A percentile compares a stretch with the other conserved stretches of the same genome.
phyloP scores from a whole-genome alignment of 2,329 filamentous ascomycete genomes.

The Exophiala xenobiotica region DNA sequence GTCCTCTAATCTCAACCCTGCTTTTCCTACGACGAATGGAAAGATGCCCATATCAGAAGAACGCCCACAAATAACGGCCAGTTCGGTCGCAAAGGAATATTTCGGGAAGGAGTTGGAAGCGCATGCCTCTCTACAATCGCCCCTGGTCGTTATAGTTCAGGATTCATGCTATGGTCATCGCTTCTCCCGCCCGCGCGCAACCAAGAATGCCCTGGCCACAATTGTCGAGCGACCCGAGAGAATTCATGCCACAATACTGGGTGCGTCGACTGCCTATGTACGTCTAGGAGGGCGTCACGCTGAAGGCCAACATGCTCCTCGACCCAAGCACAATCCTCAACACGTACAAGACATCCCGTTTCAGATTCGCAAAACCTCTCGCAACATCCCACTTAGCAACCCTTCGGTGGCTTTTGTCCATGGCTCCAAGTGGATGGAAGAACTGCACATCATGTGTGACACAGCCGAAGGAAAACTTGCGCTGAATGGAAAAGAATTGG shows the following conservation, averaged over 20 bases:
- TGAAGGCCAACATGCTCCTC: conserved; percentile 66
- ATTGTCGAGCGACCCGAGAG: conserved; percentile 95
- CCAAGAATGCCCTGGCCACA: conserved; percentile 66
- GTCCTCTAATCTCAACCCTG: conserved; percentile 42
- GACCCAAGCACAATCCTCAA: conserved; percentile 46
- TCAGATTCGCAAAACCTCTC: conserved; percentile 75
- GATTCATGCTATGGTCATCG: conserved; percentile 95
- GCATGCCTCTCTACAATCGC: conserved; percentile 54
- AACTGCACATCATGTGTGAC: conserved; percentile 81
- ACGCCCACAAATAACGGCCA: conserved; percentile 49
- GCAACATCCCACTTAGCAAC: conserved; percentile 69
- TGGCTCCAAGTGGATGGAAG: conserved; percentile 88
- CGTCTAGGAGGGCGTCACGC: conserved; percentile 74
- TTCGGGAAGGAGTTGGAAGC: conserved; percentile 68
- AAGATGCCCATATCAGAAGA: conserved; percentile 35
- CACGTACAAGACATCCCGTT: conserved; percentile 57
- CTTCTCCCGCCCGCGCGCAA: conserved; percentile 78
- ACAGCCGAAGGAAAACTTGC: conserved; percentile 75
- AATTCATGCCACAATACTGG: conserved; percentile 78
- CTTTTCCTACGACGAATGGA: conserved; percentile 43
- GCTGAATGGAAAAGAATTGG: conserved; percentile 72
- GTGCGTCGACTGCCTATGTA: conserved; percentile 83
- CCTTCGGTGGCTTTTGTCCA: conserved; percentile 86
- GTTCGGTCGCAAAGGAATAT: conserved; percentile 63
- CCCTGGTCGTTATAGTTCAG: conserved; percentile 82